Conservation (phyloP, 768 basidiomycete species). For the Macrolepiota fuliginosa region DNA sequence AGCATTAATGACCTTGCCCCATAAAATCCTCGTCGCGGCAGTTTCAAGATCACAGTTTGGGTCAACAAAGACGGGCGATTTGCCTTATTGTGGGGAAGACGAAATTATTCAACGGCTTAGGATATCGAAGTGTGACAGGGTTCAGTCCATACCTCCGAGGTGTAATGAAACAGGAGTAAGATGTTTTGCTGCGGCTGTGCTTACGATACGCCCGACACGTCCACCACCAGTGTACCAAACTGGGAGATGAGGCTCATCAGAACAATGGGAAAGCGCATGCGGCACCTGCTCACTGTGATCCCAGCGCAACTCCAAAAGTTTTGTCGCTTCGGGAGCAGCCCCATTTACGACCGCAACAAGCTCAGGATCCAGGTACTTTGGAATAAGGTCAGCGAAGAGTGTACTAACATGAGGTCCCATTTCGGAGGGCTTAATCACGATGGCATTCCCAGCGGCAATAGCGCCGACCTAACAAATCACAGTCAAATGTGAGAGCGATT, state of each 20-base stretch:
- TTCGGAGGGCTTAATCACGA: conserved; percentile 78
- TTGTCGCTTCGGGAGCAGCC: conserved; percentile 60
- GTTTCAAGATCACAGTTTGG: conserved; percentile 61
- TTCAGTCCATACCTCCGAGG: conserved; percentile 28
- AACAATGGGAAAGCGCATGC: neutral
- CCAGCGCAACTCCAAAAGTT: conserved; percentile 13
- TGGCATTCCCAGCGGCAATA: conserved; percentile 75
- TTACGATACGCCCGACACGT: conserved; percentile 64
- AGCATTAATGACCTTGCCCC: conserved; percentile 78
- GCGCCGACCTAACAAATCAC: conserved; percentile 48
- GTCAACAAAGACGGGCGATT: conserved; percentile 76
- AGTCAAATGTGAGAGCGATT: too few relatives aligned
- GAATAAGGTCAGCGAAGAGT: conserved; percentile 64
- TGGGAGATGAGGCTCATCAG: conserved; percentile 19
- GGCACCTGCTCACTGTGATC: neutral
- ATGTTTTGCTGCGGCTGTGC: conserved; percentile 72
- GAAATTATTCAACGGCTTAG: neutral
- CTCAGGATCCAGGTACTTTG: conserved; percentile 72
- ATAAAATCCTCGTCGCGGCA: conserved; percentile 69
- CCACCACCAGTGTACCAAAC: conserved; percentile 67
- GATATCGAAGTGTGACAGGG: neutral
- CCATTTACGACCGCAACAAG: conserved; percentile 71
- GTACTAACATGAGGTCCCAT: conserved; percentile 50
- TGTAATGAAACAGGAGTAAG: conserved; percentile 66
- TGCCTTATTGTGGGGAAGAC: conserved; percentile 37